phyloP scores from a whole-genome alignment of 768 basidiomycete genomes.

The Mycena metata region DNA sequence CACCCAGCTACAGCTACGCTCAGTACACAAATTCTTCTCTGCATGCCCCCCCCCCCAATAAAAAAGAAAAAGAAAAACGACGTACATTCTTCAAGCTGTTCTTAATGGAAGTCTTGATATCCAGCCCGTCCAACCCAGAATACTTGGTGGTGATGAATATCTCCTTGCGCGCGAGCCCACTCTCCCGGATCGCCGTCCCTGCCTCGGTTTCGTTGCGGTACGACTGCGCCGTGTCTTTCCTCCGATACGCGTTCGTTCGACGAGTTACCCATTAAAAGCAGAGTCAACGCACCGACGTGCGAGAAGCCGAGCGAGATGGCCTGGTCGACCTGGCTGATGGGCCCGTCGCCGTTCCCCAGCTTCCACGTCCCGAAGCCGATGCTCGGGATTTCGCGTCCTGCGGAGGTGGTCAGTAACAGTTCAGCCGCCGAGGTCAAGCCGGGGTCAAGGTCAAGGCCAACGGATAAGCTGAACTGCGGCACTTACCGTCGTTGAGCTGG shows the following conservation, averaged over 20 bases:
- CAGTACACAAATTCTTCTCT: no score
- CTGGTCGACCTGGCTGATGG: constrained; percentile 71
- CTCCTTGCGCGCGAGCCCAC: constrained; percentile 58
- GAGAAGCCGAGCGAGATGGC: constrained; percentile 72
- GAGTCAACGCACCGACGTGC: constrained; percentile 70
- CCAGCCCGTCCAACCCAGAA: constrained; percentile 65
- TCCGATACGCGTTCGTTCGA: no score
- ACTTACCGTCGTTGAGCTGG: constrained; percentile 70
- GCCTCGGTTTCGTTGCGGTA: constrained; percentile 74
- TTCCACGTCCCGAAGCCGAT: constrained; percentile 79
- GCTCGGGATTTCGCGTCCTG: constrained; percentile 63
- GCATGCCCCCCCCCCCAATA: no score
- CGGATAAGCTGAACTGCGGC: no score
- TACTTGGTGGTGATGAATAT: constrained; percentile 73
- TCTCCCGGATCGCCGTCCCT: constrained; percentile 64
- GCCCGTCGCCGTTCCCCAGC: constrained; percentile 66
- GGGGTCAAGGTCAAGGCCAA: neutral
- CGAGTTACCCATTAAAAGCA: no score
- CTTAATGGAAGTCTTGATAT: constrained; percentile 67
- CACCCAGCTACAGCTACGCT: constrained; percentile 76
- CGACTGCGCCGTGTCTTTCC: constrained; percentile 69
- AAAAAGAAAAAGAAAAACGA: no score
- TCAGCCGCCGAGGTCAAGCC: no score
- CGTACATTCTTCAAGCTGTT: constrained; percentile 70
- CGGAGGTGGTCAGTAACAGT: neutral